Percentiles rank a stretch among this genome's conserved stretches.
These are phyloP conservation scores for Phaeomoniella chlamydospora DNA, from an alignment of 2,329 filamentous ascomycete species.

Conservation along the genomic window DNA sequence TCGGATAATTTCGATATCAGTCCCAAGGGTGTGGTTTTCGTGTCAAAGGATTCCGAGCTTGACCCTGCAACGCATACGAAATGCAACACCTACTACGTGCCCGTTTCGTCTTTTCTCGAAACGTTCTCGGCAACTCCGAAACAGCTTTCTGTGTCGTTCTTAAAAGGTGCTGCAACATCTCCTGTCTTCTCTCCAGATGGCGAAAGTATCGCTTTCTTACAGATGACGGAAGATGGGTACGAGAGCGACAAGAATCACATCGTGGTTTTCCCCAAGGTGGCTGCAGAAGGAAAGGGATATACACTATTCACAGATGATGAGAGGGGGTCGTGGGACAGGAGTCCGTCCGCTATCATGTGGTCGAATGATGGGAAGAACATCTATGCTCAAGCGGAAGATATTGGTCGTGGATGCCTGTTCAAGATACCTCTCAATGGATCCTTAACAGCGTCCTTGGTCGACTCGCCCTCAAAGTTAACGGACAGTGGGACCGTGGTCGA, in stretches of 20 bases:
- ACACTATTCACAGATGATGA: conserved; percentile 20
- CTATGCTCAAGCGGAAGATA: conserved; percentile 25
- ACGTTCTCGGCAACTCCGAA: conserved; percentile 16
- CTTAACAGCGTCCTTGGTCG: conserved; percentile 16
- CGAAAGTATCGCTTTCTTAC: conserved; percentile 25
- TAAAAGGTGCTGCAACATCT: conserved; percentile 28
- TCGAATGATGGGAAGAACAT: conserved; percentile 24
- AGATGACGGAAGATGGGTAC: conserved; percentile 29
- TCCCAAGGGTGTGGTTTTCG: conserved; percentile 27
- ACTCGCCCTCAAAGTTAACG: conserved; percentile 21
- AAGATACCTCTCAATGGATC: conserved; percentile 14
- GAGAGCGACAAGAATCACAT: conserved; percentile 32
- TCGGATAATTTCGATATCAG: conserved; percentile 31
- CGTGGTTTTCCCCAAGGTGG: conserved; percentile 25
- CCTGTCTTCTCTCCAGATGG: conserved; percentile 30
- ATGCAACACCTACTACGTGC: conserved; percentile 29
- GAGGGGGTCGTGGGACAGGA: conserved; percentile 25
- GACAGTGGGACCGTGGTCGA: conserved; percentile 24
- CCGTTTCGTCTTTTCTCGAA: conserved; percentile 26
- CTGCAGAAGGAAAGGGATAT: conserved; percentile 21
- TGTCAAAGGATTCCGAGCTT: conserved; percentile 28
- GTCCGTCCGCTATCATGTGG: conserved; percentile 25
- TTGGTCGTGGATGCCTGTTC: conserved; percentile 26
- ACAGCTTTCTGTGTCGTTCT: conserved; percentile 15
- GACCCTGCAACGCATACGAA: conserved; percentile 31